phyloP scores from a whole-genome alignment of 176 grass and related monocot genomes.

The Alopecurus myosuroides region DNA sequence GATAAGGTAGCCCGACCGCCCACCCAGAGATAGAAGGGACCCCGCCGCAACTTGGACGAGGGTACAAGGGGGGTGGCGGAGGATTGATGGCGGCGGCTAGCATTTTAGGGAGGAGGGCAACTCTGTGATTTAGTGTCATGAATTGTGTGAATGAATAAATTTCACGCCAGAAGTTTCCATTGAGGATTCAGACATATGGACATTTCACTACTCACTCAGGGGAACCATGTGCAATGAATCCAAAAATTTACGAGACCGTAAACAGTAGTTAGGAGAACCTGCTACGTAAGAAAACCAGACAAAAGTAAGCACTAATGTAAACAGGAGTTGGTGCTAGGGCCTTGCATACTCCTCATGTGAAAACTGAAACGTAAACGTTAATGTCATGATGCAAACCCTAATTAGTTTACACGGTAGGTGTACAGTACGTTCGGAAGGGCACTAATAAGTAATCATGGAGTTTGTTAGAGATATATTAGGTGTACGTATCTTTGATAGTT shows the following conservation, averaged over 20 bases:
- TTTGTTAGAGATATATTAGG: too few species aligned
- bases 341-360: neutral
- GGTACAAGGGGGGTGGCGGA: too few species aligned
- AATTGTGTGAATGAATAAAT: too few species aligned
- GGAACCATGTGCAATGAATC: neutral
- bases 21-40: too few species aligned
- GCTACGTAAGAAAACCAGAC: neutral
- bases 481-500: too few species aligned
- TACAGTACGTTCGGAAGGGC: neutral
- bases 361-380: neutral
- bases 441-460: constrained; percentile 14
- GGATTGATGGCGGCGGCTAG: too few species aligned
- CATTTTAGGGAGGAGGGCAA: too few species aligned
- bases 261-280: neutral
- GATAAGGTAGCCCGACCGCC: too few species aligned
- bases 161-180: neutral
- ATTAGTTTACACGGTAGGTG: constrained; percentile 12
- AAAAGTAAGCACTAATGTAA: neutral
- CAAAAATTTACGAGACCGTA: neutral
- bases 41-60: too few species aligned
- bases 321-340: neutral
- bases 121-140: too few species aligned
- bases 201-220: neutral
- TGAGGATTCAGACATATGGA: neutral
- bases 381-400: neutral